Conservation (phyloP, 1,284 basidiomycete genomes). For the Exobasidium cylindrosporum region DNA sequence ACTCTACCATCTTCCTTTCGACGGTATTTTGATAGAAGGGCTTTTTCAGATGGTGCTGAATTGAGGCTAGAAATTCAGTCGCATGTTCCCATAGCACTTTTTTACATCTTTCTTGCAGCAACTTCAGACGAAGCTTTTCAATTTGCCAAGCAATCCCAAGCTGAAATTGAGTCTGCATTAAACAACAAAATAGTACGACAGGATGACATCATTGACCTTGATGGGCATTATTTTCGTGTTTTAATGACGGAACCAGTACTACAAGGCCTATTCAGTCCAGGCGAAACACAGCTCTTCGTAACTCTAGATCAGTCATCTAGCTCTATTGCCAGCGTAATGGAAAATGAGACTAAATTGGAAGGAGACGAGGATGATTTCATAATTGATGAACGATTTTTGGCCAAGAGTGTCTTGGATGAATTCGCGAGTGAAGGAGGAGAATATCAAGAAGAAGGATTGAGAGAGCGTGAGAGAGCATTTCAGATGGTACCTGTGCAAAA, state of each 20-base stretch:
- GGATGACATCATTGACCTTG: slow-evolving; percentile 23
- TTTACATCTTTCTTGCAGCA: slow-evolving; percentile 34
- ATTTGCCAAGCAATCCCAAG: slow-evolving; percentile 19
- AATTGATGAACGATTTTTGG: slow-evolving; percentile 46
- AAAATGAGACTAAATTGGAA: slow-evolving; percentile 2
- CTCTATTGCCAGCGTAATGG: background rate
- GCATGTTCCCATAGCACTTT: slow-evolving; percentile 23
- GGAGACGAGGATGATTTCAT: slow-evolving; percentile 22
- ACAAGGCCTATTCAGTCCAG: slow-evolving; percentile 33
- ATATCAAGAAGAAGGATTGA: background rate
- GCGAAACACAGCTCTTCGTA: slow-evolving; percentile 29
- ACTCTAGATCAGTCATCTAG: slow-evolving; percentile 18
- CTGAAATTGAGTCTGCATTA: slow-evolving; percentile 21
- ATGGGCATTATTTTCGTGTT: slow-evolving; percentile 20
- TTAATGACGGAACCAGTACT: slow-evolving; percentile 46
- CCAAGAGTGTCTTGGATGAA: slow-evolving; percentile 33
- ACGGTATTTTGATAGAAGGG: background rate
- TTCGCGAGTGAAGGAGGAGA: slow-evolving; percentile 16
- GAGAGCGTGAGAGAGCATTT: background rate
- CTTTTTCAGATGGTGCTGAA: background rate
- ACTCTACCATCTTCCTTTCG: background rate
- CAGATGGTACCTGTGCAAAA: background rate
- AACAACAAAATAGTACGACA: slow-evolving; percentile 32
- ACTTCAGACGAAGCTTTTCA: slow-evolving; percentile 24
- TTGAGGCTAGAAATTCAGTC: background rate